Percentiles rank a stretch among this genome's conserved stretches.
phyloP scores from a whole-genome alignment of 73 alveolate species.

The Tetrahymena borealis region DNA sequence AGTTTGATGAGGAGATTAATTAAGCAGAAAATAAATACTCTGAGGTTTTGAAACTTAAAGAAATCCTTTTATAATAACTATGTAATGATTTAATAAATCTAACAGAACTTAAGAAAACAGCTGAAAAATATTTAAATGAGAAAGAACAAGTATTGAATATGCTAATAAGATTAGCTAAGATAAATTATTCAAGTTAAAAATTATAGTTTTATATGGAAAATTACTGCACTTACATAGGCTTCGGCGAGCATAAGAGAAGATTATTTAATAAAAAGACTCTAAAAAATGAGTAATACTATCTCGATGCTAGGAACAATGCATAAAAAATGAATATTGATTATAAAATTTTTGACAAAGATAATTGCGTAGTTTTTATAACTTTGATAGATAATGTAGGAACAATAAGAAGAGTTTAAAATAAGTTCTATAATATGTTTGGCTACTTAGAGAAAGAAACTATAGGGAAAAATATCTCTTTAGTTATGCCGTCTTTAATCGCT shows the following conservation, averaged over 20 bases:
- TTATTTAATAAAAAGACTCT: no score
- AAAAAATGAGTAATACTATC: not conserved
- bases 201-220: not conserved
- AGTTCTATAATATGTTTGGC: not conserved
- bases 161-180: not conserved
- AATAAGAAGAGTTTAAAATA: not conserved
- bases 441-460: not conserved
- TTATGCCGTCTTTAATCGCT: not conserved
- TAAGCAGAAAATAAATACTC: not conserved
- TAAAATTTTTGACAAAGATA: not conserved
- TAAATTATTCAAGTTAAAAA: not conserved
- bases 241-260: not conserved
- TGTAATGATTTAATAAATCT: not conserved
- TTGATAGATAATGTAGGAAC: not conserved
- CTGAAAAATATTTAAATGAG: not conserved
- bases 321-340: not conserved
- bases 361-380: not conserved
- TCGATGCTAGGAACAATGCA: not conserved
- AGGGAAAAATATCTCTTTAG: not conserved
- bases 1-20: not conserved
- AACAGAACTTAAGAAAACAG: not conserved
- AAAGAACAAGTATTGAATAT: not conserved
- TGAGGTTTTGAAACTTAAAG: not conserved
- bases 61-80: not conserved
- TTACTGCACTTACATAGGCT: not conserved